These are phyloP conservation scores for Hyparrhenia diplandra DNA, from an alignment of 176 grass and related monocot species.

Conservation along the genomic window DNA sequence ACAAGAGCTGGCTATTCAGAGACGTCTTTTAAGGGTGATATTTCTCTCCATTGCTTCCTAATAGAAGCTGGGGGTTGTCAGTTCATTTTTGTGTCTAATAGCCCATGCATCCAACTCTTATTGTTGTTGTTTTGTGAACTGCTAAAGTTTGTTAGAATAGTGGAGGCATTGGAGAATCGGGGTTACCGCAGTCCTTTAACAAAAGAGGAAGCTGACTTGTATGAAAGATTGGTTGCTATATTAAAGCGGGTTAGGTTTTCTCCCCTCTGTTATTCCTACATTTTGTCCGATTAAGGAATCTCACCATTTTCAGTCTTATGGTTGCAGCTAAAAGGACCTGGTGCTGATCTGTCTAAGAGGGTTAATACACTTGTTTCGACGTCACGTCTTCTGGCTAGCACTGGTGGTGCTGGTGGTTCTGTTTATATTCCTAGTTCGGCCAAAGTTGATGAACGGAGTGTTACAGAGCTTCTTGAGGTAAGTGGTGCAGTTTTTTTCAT, in stretches of 20 bases:
- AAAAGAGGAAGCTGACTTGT: constrained; percentile 69
- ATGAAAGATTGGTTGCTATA: constrained; percentile 62
- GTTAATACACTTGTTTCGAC: constrained; percentile 73
- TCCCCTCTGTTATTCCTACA: not conserved
- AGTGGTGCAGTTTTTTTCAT: not conserved
- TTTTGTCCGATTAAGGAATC: not conserved
- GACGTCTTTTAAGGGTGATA: constrained; percentile 84
- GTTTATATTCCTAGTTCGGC: constrained; percentile 64
- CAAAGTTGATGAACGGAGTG: constrained; percentile 74
- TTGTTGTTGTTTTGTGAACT: constrained; percentile 31
- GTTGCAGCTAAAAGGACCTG: constrained; percentile 72
- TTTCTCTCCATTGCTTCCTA: constrained; percentile 19
- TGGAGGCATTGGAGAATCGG: constrained; percentile 83
- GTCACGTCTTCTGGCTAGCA: constrained; percentile 61
- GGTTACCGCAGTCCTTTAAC: constrained; percentile 67
- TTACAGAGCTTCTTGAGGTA: constrained; percentile 77
- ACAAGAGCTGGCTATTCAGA: constrained; percentile 76
- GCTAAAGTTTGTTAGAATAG: constrained; percentile 78
- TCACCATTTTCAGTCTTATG: not conserved
- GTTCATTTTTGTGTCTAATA: not conserved
- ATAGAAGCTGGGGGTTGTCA: not conserved
- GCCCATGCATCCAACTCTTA: not conserved
- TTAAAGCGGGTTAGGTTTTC: constrained; percentile 54
- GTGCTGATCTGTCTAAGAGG: constrained; percentile 71
- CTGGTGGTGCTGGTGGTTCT: constrained; percentile 35